A percentile compares a stretch with the other conserved stretches of the same genome.
These are phyloP conservation scores for Colletotrichum caudatum DNA, from an alignment of 2,329 filamentous ascomycete species.

Conservation along the genomic window DNA sequence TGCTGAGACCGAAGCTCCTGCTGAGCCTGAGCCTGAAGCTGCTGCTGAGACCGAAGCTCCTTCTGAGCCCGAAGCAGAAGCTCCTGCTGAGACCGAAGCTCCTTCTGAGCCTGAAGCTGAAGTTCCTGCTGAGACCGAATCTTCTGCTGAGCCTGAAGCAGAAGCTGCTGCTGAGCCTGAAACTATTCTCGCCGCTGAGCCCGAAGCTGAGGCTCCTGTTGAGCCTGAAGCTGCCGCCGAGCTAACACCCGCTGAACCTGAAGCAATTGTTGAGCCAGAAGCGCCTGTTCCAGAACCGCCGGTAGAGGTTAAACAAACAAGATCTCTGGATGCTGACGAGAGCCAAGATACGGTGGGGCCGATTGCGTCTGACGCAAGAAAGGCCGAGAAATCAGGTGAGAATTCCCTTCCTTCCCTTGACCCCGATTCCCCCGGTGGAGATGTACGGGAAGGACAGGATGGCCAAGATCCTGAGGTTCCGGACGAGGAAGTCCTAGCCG, in stretches of 20 bases:
- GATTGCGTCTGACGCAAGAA: slow-evolving; percentile 29
- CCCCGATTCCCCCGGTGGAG: slow-evolving; percentile 44
- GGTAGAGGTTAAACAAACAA: slow-evolving; percentile 25
- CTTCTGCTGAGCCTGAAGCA: not conserved
- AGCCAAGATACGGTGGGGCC: slow-evolving; percentile 42
- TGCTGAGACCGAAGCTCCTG: not conserved
- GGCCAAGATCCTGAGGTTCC: slow-evolving; percentile 13
- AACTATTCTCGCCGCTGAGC: not conserved
- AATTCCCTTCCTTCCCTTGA: slow-evolving; percentile 47
- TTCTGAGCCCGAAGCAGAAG: not conserved
- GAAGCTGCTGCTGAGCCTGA: too few relatives aligned
- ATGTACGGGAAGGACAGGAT: slow-evolving; percentile 39
- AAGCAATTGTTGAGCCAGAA: slow-evolving; percentile 14
- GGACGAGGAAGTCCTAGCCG: slow-evolving; percentile 22
- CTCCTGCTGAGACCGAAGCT: not conserved
- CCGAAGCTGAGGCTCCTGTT: not conserved
- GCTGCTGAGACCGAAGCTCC: not conserved
- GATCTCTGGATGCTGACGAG: slow-evolving; percentile 40
- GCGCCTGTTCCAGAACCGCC: not conserved
- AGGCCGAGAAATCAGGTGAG: slow-evolving; percentile 47
- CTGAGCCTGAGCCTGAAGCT: not conserved
- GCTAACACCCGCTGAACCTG: not conserved
- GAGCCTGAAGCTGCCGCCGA: not conserved
- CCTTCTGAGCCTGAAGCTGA: not conserved
- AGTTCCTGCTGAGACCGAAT: not conserved